phyloP scores from a whole-genome alignment of 495 filamentous ascomycete genomes.

The Aspergillus bridgeri region DNA sequence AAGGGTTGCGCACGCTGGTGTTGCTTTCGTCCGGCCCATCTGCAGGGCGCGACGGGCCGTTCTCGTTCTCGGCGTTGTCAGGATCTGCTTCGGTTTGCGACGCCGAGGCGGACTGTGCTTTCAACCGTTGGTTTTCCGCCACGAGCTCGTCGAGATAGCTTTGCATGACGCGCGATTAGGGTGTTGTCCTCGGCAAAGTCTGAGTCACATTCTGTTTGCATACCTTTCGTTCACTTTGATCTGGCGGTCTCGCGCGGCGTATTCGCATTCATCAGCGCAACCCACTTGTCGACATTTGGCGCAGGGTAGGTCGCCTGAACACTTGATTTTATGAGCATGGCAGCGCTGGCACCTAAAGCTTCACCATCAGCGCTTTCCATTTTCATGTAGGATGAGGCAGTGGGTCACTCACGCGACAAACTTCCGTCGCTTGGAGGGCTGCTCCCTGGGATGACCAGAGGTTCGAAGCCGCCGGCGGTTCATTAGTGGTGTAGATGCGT shows the following conservation, averaged over 20 bases:
- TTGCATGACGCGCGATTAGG: neutral
- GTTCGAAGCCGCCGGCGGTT: constrained; percentile 11
- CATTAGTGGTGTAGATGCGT: constrained; percentile 2
- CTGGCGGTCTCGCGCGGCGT: constrained; percentile 39
- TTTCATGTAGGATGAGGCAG: neutral
- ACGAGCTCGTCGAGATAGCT: constrained; percentile 39
- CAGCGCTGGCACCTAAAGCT: constrained; percentile 39
- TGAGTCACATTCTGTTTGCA: constrained; percentile 2
- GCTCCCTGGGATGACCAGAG: constrained; percentile 11
- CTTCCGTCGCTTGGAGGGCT: constrained; percentile 30
- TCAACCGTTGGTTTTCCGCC: constrained; percentile 38
- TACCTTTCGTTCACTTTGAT: constrained; percentile 47
- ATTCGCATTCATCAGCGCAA: constrained; percentile 38
- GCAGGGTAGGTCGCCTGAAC: constrained; percentile 42
- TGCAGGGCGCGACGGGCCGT: constrained; percentile 20
- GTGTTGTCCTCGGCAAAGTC: too few species aligned
- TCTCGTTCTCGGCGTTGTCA: constrained; percentile 14
- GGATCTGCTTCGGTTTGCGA: constrained; percentile 26
- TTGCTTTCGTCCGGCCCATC: constrained; percentile 29
- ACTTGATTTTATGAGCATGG: constrained; percentile 47
- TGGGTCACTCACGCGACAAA: constrained; percentile 32
- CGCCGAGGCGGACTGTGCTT: constrained; percentile 36
- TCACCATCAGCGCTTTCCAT: neutral
- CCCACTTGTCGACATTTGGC: constrained; percentile 37
- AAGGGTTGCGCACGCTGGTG: constrained; percentile 36